Evolutionary conservation across 345 rosid genomes (phyloP).

Genomic region (Melastoma malabathricum): DNA sequence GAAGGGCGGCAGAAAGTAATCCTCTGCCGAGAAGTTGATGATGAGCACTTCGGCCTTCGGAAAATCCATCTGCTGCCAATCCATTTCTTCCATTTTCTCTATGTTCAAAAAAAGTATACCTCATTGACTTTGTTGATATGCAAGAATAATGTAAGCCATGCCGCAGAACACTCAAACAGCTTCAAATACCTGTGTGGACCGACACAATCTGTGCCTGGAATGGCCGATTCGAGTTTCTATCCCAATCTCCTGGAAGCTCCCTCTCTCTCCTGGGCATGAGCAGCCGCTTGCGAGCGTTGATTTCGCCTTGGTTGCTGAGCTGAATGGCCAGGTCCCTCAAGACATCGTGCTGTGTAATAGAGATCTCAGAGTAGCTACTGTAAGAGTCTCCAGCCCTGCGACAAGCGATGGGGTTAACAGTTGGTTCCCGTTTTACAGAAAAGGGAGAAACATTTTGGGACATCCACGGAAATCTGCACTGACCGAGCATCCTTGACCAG

Average conservation of each 20-base stretch:
- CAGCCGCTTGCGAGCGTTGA: conserved; percentile 35
- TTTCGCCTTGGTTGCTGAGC: conserved; percentile 26
- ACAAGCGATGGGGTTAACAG: conserved; percentile 8
- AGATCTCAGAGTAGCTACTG: conserved; percentile 57
- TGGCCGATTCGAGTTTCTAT: conserved; percentile 40
- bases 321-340: conserved; percentile 77
- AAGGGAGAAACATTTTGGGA: conserved; percentile 4
- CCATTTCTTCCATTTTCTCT: conserved; percentile 62
- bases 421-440: background rate
- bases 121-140: background rate
- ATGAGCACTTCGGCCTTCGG: conserved; percentile 84
- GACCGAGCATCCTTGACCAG: conserved; percentile 73
- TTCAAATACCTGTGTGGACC: conserved; percentile 49
- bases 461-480: conserved; percentile 58
- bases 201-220: conserved; percentile 73
- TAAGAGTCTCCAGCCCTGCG: conserved; percentile 57
- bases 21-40: conserved; percentile 45
- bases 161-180: background rate
- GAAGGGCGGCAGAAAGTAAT: conserved; percentile 72
- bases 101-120: background rate
- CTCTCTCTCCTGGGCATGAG: conserved; percentile 65
- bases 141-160: no score
- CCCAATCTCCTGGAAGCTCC: conserved; percentile 72
- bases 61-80: conserved; percentile 66
- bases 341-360: conserved; percentile 80